Evolutionary conservation across 2,329 filamentous ascomycete species (phyloP).

Genomic region (Penicillium palitans): DNA sequence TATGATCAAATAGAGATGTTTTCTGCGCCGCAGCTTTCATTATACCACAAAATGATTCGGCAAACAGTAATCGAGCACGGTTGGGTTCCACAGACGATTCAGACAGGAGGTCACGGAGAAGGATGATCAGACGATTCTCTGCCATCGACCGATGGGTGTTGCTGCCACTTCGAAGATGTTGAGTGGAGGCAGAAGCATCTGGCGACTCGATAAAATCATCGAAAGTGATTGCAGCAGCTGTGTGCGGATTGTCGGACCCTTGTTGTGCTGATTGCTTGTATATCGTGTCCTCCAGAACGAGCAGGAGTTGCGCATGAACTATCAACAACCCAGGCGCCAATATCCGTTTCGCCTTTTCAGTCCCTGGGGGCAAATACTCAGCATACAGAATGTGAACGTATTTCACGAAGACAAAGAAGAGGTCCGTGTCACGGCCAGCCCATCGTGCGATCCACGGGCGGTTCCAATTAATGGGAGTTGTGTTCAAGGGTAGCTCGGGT

Average conservation of each 20-base stretch:
- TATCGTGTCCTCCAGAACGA: slow-evolving; percentile 77
- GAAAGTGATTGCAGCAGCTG: slow-evolving; percentile 60
- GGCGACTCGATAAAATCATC: slow-evolving; percentile 64
- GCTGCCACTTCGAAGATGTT: slow-evolving; percentile 60
- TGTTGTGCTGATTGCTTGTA: slow-evolving; percentile 64
- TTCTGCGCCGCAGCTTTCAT: slow-evolving; percentile 72
- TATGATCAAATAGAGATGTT: slow-evolving; percentile 78
- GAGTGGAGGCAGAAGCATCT: slow-evolving; percentile 65
- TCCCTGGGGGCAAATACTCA: slow-evolving; percentile 64
- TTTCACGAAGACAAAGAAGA: slow-evolving; percentile 90
- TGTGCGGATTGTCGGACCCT: slow-evolving; percentile 46
- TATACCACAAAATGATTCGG: slow-evolving; percentile 70
- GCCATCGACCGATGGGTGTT: slow-evolving; percentile 79
- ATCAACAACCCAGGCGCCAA: slow-evolving; percentile 75
- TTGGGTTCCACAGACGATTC: slow-evolving; percentile 57
- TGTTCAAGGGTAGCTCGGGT: slow-evolving; percentile 65
- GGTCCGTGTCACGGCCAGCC: slow-evolving; percentile 82
- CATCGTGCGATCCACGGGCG: slow-evolving; percentile 82
- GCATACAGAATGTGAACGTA: slow-evolving; percentile 78
- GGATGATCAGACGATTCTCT: slow-evolving; percentile 81
- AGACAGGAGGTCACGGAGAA: slow-evolving; percentile 77
- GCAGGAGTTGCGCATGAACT: slow-evolving; percentile 78
- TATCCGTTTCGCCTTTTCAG: slow-evolving; percentile 57
- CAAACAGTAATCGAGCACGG: slow-evolving; percentile 67
- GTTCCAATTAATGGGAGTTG: slow-evolving; percentile 76